These are phyloP conservation scores for Neocatenulostroma microsporum DNA, from an alignment of 2,329 filamentous ascomycete species.

Conservation along the genomic window DNA sequence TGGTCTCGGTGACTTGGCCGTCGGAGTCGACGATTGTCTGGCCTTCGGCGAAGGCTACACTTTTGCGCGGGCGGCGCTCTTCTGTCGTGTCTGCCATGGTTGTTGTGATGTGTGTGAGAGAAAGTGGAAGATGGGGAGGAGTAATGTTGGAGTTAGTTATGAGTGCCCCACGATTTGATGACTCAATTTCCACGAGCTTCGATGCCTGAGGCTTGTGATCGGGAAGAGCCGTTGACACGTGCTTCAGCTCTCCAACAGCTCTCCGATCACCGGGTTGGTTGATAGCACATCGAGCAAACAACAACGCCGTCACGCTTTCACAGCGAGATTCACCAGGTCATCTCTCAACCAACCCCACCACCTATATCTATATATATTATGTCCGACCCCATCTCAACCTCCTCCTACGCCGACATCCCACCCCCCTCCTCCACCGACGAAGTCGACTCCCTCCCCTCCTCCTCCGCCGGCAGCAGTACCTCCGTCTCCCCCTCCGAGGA, in stretches of 20 bases:
- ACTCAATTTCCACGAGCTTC: conserved; percentile 1
- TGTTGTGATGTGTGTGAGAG: conserved; percentile 26
- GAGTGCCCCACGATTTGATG: conserved; percentile 2
- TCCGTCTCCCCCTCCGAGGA: conserved; percentile 39
- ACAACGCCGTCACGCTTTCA: no score
- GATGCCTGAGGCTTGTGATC: neutral
- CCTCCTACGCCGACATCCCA: conserved; percentile 42
- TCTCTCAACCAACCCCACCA: neutral
- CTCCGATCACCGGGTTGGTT: conserved; percentile 1
- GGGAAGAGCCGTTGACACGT: neutral
- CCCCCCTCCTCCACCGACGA: conserved; percentile 31
- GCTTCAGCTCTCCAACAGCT: neutral
- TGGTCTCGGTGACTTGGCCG: conserved; percentile 71
- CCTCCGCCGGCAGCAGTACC: conserved; percentile 42
- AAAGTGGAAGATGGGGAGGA: neutral
- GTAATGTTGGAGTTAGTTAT: neutral
- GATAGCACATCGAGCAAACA: no score
- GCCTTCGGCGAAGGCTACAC: conserved; percentile 86
- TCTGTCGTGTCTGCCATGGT: conserved; percentile 46
- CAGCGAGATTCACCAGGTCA: conserved; percentile 2
- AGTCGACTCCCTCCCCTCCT: conserved; percentile 44
- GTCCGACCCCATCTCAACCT: conserved; percentile 32
- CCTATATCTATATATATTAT: conserved; percentile 20
- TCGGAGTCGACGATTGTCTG: conserved; percentile 81
- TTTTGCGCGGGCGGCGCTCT: conserved; percentile 75